Evolutionary conservation across 2,329 filamentous ascomycete genomes (phyloP), one percentile per base, ranked within the genome.

Genomic region (Paramyrothecium roridum): DNA sequence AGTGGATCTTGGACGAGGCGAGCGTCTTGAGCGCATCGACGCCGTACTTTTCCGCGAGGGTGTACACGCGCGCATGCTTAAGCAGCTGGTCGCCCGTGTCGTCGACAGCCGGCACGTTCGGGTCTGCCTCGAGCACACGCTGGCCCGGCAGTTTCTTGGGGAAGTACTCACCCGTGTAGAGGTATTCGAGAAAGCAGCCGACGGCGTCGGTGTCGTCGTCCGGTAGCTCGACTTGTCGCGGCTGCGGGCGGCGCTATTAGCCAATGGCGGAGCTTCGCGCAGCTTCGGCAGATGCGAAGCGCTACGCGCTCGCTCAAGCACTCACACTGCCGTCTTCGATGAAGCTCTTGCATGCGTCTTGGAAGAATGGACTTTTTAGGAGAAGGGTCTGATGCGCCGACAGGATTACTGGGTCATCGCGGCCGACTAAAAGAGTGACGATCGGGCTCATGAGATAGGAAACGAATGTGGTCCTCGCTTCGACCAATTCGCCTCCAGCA

Each of bases 61-160:
- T 96, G 78, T 96, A 96, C 60, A 96, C 84, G 60, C 89, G 88
- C 21, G 93, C 93, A 70, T 97, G 93, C 67, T 90, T 91, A 58
- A 97, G 85, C 19, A 97, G 86, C 67, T 93, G 89, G 16, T 88
- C 82, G 61, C 92, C 92, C n/a, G 83, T 84, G 68, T 90, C 81
- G 73, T 96, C 92, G 55, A 90, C 78, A 1, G 75, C 70, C 3
- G 89, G 88, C 13, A 85, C 70, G 8, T 80, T 73, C 0, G 87
- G 82, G 67, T 93, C 88, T 54, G 79, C 70, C 68, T 96, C 90
- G 48, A 96, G 84, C 26, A 80, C 75, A 47, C 85, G 86, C 64
- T 87, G 81, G 53, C 84, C 83, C 17, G 81, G 73, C 16, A 87
- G 68, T 64, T 86, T 84, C 63, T 81, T 81, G 20, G 91, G 90